phyloP scores from a whole-genome alignment of 2,329 filamentous ascomycete species.

The Apiospora pterosperma region DNA sequence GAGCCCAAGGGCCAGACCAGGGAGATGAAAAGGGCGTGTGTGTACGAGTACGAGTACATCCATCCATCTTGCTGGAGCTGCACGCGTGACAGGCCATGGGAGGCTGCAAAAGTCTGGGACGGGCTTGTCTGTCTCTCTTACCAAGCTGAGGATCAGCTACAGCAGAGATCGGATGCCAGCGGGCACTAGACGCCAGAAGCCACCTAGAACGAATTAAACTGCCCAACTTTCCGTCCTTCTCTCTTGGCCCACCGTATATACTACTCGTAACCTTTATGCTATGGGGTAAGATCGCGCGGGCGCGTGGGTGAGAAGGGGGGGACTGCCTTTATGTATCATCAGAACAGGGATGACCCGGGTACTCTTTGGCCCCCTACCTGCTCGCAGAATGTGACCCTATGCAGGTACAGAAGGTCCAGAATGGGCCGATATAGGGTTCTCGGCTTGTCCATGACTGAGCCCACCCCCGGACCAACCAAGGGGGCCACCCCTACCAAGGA shows the following conservation, averaged over 20 bases:
- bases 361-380: background rate
- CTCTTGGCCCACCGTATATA: background rate
- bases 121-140: background rate
- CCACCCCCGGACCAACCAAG: background rate
- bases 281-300: background rate
- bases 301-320: background rate
- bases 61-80: background rate
- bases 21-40: background rate
- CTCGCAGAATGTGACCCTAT: background rate
- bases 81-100: background rate
- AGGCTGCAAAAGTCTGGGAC: background rate
- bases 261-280: background rate
- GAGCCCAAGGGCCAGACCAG: background rate
- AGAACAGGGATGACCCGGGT: background rate
- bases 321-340: background rate
- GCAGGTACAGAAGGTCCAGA: background rate
- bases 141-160: background rate
- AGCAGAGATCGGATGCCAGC: background rate
- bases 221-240: background rate
- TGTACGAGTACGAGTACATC: background rate
- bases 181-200: background rate
- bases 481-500: background rate
- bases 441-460: background rate
- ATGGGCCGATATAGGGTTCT: background rate
- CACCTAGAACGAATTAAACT: background rate